Conservation (phyloP, 2,329 filamentous ascomycete species). For the Sporothrix luriei region DNA sequence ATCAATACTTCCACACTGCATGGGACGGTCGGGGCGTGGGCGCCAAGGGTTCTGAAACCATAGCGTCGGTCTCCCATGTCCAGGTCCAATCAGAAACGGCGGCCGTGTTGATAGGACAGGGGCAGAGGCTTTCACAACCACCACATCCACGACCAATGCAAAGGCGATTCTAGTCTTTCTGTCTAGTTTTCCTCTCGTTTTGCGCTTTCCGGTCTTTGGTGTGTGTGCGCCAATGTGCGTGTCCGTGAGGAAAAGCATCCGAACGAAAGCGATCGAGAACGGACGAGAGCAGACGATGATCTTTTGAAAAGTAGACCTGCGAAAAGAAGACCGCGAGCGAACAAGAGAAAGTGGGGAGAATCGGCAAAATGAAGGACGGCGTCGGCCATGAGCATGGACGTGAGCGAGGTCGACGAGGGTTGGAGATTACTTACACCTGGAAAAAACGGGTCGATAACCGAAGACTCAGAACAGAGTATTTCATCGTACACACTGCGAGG, state of each 20-base stretch:
- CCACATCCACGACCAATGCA: neutral
- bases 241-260: neutral
- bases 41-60: conserved; percentile 32
- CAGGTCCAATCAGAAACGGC: conserved; percentile 28
- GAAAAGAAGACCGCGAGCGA: neutral
- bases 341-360: neutral
- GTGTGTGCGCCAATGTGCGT: neutral
- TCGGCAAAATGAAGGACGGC: neutral
- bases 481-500: neutral
- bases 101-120: conserved; percentile 22
- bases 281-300: neutral
- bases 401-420: neutral
- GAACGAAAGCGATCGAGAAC: neutral
- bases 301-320: no score
- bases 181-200: neutral
- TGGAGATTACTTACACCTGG: conserved; percentile 14
- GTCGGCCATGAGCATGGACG: neutral
- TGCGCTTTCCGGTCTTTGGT: neutral
- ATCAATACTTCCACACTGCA: neutral
- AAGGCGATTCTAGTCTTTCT: neutral
- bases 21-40: conserved; percentile 23
- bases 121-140: conserved; percentile 23
- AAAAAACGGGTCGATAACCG: conserved; percentile 17
- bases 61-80: conserved; percentile 27
- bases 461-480: neutral